phyloP scores from a whole-genome alignment of 2,329 filamentous ascomycete genomes.

The Aspergillus ochraceus region DNA sequence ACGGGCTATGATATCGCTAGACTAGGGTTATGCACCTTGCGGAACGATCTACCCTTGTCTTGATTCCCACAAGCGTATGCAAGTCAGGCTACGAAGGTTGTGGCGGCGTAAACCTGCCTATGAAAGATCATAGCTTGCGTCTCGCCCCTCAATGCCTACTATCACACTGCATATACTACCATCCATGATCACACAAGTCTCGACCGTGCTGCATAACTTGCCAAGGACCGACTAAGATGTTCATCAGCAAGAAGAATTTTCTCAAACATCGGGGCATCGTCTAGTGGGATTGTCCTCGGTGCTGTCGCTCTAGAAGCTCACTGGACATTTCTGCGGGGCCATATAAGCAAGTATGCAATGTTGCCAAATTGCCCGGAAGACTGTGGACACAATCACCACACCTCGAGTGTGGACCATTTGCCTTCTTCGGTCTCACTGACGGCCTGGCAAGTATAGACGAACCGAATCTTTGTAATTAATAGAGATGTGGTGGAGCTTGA shows the following conservation, averaged over 20 bases:
- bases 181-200: not conserved
- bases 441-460: not conserved
- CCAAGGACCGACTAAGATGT: not conserved
- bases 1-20: not conserved
- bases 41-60: not conserved
- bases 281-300: no score
- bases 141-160: not conserved
- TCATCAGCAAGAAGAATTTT: not conserved
- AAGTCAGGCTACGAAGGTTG: not conserved
- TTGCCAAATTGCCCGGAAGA: no score
- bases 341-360: no score
- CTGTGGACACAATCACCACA: no score
- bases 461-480: not conserved
- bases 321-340: no score
- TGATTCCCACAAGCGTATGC: not conserved
- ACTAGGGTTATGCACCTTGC: not conserved
- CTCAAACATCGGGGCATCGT: no score
- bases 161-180: not conserved
- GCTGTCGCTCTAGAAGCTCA: no score
- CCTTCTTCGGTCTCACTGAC: not conserved
- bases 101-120: not conserved
- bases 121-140: not conserved
- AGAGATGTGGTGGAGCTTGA: not conserved
- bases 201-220: not conserved
- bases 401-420: not conserved